A percentile compares a stretch with the other conserved stretches of the same genome.
Evolutionary conservation across 345 rosid species (phyloP).

Genomic region (Populus simonii): DNA sequence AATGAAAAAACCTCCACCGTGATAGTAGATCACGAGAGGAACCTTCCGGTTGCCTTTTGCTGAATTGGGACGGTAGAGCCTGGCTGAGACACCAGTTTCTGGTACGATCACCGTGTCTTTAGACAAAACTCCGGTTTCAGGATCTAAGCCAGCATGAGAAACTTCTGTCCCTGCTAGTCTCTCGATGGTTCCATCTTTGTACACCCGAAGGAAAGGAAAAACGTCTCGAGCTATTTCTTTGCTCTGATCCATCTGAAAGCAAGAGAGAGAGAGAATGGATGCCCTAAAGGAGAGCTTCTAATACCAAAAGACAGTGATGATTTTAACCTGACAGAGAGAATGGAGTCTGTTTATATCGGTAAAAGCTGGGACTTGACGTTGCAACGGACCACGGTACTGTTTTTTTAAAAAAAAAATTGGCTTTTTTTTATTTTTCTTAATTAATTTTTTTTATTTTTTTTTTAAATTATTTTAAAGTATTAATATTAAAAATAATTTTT

Average conservation of each 20-base stretch:
- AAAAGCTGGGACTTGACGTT: no score
- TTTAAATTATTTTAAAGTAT: no score
- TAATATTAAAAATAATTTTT: no score
- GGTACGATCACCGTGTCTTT: conserved; percentile 55
- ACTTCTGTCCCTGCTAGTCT: conserved; percentile 56
- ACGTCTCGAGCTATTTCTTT: conserved; percentile 44
- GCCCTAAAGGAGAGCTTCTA: no score
- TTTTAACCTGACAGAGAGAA: no score
- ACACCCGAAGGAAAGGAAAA: conserved; percentile 56
- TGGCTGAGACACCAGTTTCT: conserved; percentile 48
- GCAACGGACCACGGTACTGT: no score
- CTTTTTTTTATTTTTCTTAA: no score
- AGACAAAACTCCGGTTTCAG: conserved; percentile 51
- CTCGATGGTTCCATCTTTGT: conserved; percentile 55
- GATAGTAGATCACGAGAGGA: conserved; percentile 70
- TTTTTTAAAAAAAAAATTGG: no score
- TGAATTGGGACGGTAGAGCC: conserved; percentile 55
- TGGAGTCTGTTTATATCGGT: no score
- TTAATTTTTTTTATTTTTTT: no score
- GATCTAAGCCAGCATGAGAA: conserved; percentile 54
- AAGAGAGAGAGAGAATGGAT: background rate
- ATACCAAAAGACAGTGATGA: no score
- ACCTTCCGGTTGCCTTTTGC: conserved; percentile 21
- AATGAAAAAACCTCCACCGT: conserved; percentile 80
- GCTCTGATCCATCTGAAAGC: conserved; percentile 34